Percentiles rank a stretch among this genome's conserved stretches.
Evolutionary conservation across 768 basidiomycete species (phyloP).

Genomic region (Royoungia palumana): DNA sequence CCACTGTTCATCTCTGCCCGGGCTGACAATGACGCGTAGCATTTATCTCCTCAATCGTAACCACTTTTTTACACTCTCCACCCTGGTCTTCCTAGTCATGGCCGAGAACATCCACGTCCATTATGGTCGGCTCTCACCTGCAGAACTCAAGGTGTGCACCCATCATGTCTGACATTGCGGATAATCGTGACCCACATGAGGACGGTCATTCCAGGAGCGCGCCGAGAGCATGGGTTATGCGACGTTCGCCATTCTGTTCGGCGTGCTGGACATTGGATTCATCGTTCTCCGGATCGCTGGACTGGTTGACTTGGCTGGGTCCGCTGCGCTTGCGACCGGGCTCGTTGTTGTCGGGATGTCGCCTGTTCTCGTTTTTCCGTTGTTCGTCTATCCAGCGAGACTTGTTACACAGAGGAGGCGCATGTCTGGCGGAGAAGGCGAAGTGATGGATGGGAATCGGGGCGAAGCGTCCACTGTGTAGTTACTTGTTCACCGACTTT

Average conservation of each 20-base stretch:
- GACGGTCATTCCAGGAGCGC: conserved; percentile 5
- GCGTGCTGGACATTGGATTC: conserved; percentile 19
- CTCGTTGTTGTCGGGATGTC: conserved; percentile 13
- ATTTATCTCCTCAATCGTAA: conserved; percentile 14
- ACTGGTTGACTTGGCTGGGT: conserved; percentile 11
- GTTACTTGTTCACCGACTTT: conserved; percentile 3
- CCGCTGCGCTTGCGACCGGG: conserved; percentile 6
- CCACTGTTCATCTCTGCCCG: background rate
- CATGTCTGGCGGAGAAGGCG: background rate
- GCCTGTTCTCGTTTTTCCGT: conserved; percentile 1
- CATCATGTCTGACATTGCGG: background rate
- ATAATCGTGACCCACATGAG: background rate
- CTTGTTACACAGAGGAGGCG: background rate
- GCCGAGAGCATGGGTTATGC: conserved; percentile 11
- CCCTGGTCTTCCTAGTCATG: conserved; percentile 15
- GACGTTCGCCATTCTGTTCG: conserved; percentile 15
- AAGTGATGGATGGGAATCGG: conserved; percentile 3
- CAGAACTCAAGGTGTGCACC: conserved; percentile 19
- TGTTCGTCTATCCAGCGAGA: background rate
- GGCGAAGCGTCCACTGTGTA: background rate
- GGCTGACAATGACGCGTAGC: conserved; percentile 10
- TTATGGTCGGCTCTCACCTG: conserved; percentile 23
- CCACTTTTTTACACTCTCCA: conserved; percentile 10
- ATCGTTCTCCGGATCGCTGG: conserved; percentile 17
- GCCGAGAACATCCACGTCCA: conserved; percentile 18